Evolutionary conservation across 2,329 filamentous ascomycete species (phyloP).

Genomic region (Shiraia bambusicola): DNA sequence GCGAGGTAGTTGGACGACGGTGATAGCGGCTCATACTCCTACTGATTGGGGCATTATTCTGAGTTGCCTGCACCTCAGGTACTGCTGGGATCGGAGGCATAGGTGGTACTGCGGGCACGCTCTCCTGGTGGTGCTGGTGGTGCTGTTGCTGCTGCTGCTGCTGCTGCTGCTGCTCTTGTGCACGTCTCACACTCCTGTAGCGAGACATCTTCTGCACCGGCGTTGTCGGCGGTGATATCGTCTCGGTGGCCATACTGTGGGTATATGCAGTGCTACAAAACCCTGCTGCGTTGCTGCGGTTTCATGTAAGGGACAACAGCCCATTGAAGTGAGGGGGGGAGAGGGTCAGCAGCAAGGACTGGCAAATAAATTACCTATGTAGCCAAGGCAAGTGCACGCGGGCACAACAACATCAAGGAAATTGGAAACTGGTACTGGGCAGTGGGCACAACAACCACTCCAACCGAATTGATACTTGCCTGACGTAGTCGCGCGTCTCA

Average conservation of each 20-base stretch:
- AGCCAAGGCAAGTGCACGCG: conserved; percentile 24
- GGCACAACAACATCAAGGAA: conserved; percentile 19
- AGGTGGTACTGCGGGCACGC: conserved; percentile 11
- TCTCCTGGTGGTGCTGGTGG: conserved; percentile 14
- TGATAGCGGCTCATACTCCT: conserved; percentile 47
- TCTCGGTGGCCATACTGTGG: conserved; percentile 39
- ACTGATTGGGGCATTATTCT: conserved; percentile 27
- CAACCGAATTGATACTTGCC: conserved; percentile 3
- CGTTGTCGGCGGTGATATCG: conserved; percentile 24
- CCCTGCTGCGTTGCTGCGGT: conserved; percentile 21
- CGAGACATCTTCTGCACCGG: conserved; percentile 54
- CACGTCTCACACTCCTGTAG: conserved; percentile 59
- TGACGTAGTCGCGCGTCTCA: conserved; percentile 8
- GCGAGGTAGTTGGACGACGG: conserved; percentile 33
- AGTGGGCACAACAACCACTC: conserved; percentile 10
- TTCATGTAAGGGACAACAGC: conserved; percentile 20
- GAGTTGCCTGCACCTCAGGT: conserved; percentile 20
- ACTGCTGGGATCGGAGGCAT: conserved; percentile 30
- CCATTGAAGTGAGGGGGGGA: conserved; percentile 18
- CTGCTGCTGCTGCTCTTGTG: conserved; percentile 37
- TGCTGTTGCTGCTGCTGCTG: conserved; percentile 18
- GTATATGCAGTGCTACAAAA: conserved; percentile 20
- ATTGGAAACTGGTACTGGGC: too few relatives aligned
- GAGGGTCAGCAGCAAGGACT: conserved; percentile 3
- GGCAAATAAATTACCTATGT: conserved; percentile 8